phyloP scores from a whole-genome alignment of 441 rosid species.

The Iberis amara region DNA sequence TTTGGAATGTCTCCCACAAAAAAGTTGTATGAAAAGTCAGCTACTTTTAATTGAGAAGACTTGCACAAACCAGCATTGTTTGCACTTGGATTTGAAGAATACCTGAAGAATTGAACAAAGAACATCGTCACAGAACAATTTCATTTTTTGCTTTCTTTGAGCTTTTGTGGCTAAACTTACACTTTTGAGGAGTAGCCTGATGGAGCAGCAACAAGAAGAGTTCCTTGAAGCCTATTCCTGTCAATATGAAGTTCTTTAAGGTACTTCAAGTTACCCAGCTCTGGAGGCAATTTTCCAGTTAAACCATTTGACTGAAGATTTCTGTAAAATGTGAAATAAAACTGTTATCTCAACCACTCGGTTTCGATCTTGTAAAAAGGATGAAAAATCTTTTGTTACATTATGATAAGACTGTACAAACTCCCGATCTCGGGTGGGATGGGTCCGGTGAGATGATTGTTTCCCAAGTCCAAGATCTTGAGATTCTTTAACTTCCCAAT shows the following conservation, averaged over 20 bases:
- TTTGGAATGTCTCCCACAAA: constrained; percentile 70
- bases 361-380: not conserved
- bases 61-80: constrained; percentile 60
- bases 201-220: constrained; percentile 43
- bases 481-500: constrained; percentile 69
- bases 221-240: constrained; percentile 76
- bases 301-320: constrained; percentile 88
- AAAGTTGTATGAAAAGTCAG: constrained; percentile 78
- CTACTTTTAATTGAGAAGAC: constrained; percentile 54
- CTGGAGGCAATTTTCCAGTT: constrained; percentile 65
- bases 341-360: not conserved
- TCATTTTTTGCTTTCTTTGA: too few species aligned
- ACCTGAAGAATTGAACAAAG: constrained; percentile 38
- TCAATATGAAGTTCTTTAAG: constrained; percentile 67
- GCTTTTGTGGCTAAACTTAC: constrained; percentile 32
- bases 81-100: too few species aligned
- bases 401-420: constrained; percentile 40
- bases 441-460: constrained; percentile 68
- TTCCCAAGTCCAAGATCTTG: constrained; percentile 80
- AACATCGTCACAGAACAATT: constrained; percentile 80
- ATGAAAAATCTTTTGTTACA: constrained; percentile 35
- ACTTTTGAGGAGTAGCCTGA: too few species aligned
- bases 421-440: constrained; percentile 79
- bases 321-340: constrained; percentile 33
- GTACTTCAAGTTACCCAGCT: constrained; percentile 63